Percentiles rank a stretch among this genome's conserved stretches.
Conservation (phyloP, 2,329 filamentous ascomycete species). For the Magnaporthales sp. region DNA sequence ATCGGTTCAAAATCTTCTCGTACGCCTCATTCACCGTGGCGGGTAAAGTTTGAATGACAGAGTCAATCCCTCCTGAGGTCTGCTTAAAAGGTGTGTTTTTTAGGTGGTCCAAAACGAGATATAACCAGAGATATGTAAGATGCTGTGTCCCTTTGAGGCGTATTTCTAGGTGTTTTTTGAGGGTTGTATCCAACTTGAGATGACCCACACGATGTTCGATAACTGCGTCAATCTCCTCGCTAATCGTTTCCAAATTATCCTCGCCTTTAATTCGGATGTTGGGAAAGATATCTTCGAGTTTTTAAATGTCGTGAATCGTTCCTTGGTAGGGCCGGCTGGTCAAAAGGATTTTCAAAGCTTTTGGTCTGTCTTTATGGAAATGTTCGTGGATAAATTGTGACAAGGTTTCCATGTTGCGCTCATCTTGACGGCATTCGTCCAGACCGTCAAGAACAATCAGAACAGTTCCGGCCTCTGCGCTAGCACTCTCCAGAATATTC, state of each 20-base stretch:
- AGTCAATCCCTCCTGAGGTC: slow-evolving; percentile 9
- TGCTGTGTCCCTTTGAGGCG: slow-evolving; percentile 13
- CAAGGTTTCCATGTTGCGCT: slow-evolving; percentile 2
- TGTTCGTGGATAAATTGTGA: slow-evolving; percentile 2
- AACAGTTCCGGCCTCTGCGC: slow-evolving; percentile 17
- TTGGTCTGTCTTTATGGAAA: not conserved
- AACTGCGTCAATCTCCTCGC: slow-evolving; percentile 6
- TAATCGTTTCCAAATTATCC: slow-evolving; percentile 6
- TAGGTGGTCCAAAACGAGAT: slow-evolving; percentile 21
- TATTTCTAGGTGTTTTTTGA: slow-evolving; percentile 11
- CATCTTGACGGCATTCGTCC: slow-evolving; percentile 18
- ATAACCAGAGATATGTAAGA: slow-evolving; percentile 29
- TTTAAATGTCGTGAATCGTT: slow-evolving; percentile 7
- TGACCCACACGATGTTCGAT: slow-evolving; percentile 6
- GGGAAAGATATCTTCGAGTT: not conserved
- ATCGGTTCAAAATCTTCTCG: slow-evolving; percentile 12
- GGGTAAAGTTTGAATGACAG: slow-evolving; percentile 13
- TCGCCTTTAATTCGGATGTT: slow-evolving; percentile 8
- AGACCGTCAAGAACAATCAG: slow-evolving; percentile 29
- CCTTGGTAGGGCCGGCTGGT: slow-evolving; percentile 8
- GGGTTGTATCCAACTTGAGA: not conserved
- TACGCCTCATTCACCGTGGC: slow-evolving; percentile 14
- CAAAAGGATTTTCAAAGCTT: slow-evolving; percentile 5
- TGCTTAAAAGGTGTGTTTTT: slow-evolving; percentile 5
- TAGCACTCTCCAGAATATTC: slow-evolving; percentile 20